phyloP scores from a whole-genome alignment of 192 early-diverging fungal species.

The Allomyces macrogynus region DNA sequence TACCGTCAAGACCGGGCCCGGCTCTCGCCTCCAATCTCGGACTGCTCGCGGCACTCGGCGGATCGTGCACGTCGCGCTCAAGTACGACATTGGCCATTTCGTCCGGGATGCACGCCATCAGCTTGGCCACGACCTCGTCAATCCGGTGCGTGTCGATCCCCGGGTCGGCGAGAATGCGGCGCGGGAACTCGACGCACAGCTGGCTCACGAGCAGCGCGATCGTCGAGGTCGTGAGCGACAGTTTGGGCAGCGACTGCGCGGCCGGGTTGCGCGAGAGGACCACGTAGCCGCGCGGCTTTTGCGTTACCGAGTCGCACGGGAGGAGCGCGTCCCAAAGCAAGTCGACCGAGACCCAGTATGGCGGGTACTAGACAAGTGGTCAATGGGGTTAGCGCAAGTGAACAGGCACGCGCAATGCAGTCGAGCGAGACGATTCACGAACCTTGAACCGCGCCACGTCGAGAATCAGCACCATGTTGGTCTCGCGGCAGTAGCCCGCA shows the following conservation, averaged over 20 bases:
- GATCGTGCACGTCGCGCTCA: too few species aligned
- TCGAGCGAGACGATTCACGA: too few species aligned
- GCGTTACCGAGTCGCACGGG: not conserved
- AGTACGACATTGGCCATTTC: not conserved
- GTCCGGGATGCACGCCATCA: not conserved
- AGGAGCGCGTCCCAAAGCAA: not conserved
- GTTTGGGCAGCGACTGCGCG: not conserved
- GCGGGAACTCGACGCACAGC: not conserved
- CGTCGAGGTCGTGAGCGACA: not conserved
- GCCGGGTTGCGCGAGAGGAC: too few species aligned
- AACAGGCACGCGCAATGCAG: too few species aligned
- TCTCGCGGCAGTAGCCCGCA: conserved; percentile 9
- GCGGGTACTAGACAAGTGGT: not conserved
- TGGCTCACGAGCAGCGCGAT: not conserved
- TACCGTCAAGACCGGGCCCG: too few species aligned
- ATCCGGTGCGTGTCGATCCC: not conserved
- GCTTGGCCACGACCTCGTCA: not conserved
- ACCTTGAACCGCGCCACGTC: conserved; percentile 26
- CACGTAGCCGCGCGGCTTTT: not conserved
- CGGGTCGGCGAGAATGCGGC: not conserved
- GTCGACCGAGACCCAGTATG: not conserved
- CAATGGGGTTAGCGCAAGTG: too few species aligned
- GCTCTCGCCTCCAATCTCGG: too few species aligned
- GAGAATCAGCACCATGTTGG: conserved; percentile 18
- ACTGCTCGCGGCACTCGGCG: too few species aligned